Base-by-base conservation (phyloP, 139 green algal species). In the Micractinium conductrix region DNA sequence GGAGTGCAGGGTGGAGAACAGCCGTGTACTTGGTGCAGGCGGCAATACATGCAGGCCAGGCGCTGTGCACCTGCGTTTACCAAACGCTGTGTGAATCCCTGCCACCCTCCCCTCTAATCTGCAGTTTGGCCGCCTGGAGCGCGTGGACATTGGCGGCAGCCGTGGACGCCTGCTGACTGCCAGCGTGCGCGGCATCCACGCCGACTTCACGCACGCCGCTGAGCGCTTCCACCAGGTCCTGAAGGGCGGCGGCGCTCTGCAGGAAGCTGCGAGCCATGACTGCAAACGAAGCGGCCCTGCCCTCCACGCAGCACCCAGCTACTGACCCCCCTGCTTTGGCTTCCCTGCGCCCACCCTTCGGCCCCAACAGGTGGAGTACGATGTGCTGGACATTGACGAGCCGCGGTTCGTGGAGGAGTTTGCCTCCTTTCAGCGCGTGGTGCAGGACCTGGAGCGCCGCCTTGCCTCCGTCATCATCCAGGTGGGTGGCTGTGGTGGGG, bases 121-220 rank as follows among this genome's bases (percentile, higher is more conserved):
- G 82, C 95, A 95, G 89, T 98, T 98, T 84, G 90, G 91, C 76
- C 94, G 93, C 43, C 91, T 98, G 69, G 95, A 98, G 87, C 88
- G 93, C 33, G 88, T 98, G 16, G 96, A 98, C 89, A 95, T 98
- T 83, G 96, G 96, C 60, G 93, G 93, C 78, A 95, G 91, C 28
- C 94, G 94, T 0, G 91, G 94, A 75, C 95, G 93, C 73, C 88
- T 93, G 65, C 87, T 97, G 40, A 97, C 93, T 17, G 89, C 87
- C 37, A 93, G 79, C 35, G 88, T 97, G 48, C 94, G 95, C 78
- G 78, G 91, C 38, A 95, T 98, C 74, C 90, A 94, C 80, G 63
- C 84, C 0, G 95, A 97, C 79, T 98, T 97, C 86, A 44, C 87
- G 48, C 44, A 76, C 12, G 93, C 78, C 4, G 86, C 94, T 73